Evolutionary conservation across 1,139 yeast species (phyloP).

Genomic region (Blastobotrys capitulatus): DNA sequence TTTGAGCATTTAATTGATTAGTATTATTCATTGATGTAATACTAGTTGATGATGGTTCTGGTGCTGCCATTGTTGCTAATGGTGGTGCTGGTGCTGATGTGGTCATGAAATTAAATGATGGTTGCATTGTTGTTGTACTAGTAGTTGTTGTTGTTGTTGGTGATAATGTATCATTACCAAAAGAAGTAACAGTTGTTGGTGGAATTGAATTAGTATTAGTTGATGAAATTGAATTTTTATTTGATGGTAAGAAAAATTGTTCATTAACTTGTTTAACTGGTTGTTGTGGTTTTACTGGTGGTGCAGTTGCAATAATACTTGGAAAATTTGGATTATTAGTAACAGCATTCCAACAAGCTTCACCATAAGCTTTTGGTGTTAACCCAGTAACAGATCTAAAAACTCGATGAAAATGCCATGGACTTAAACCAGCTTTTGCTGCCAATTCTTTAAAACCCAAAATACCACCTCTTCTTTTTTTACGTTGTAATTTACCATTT

Average conservation of each 20-base stretch:
- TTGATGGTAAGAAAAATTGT: conserved; percentile 3
- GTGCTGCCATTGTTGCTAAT: conserved; percentile 4
- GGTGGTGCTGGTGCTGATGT: too few species aligned
- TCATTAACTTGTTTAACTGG: not conserved
- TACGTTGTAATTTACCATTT: conserved; percentile 34
- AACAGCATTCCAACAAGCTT: conserved; percentile 72
- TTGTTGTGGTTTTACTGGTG: not conserved
- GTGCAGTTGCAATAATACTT: conserved; percentile 12
- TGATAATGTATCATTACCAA: not conserved
- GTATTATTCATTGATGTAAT: not conserved
- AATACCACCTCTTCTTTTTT: conserved; percentile 78
- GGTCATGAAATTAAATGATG: too few species aligned
- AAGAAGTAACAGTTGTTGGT: not conserved
- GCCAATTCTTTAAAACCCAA: conserved; percentile 86
- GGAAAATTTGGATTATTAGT: conserved; percentile 28
- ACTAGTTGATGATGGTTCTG: not conserved
- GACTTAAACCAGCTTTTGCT: conserved; percentile 72
- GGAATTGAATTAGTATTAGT: not conserved
- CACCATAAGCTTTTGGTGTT: conserved; percentile 87
- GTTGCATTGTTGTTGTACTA: not conserved
- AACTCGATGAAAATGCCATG: conserved; percentile 94
- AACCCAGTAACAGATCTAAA: conserved; percentile 80
- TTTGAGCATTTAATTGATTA: too few species aligned
- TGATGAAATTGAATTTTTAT: not conserved
- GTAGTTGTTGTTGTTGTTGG: not conserved